These are phyloP conservation scores for Turritis glabra DNA, from an alignment of 345 rosid species.

Conservation along the genomic window DNA sequence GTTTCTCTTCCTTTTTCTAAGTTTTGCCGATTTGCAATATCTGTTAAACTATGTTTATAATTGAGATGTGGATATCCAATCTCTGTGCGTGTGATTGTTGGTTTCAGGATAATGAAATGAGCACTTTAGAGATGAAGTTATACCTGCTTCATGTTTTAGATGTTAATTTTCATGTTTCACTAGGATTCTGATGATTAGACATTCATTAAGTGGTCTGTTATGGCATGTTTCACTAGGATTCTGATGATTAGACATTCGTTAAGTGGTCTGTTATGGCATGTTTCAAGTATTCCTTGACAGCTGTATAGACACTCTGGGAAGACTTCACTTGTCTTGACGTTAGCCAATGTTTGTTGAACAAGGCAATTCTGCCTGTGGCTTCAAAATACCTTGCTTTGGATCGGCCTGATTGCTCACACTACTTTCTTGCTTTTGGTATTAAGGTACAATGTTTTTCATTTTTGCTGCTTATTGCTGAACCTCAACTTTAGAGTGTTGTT, in stretches of 20 bases:
- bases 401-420: conserved; percentile 42
- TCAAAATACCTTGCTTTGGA: conserved; percentile 56
- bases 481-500: background rate
- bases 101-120: background rate
- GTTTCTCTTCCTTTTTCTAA: background rate
- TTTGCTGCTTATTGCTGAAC: background rate
- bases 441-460: conserved; percentile 50
- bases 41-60: background rate
- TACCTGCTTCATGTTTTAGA: background rate
- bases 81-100: background rate
- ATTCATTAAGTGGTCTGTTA: background rate
- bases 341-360: conserved; percentile 78
- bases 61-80: background rate
- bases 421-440: conserved; percentile 57
- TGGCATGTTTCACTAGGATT: background rate
- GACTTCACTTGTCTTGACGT: conserved; percentile 89
- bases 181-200: background rate
- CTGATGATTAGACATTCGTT: background rate
- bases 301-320: conserved; percentile 68
- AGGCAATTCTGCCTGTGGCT: conserved; percentile 59
- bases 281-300: conserved; percentile 50
- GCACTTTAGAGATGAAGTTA: background rate
- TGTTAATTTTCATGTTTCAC: background rate
- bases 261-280: background rate
- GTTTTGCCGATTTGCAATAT: background rate